Evolutionary conservation across 768 basidiomycete species (phyloP), one percentile per base, ranked within the genome.

Genomic region (Amanita polypyramis): DNA sequence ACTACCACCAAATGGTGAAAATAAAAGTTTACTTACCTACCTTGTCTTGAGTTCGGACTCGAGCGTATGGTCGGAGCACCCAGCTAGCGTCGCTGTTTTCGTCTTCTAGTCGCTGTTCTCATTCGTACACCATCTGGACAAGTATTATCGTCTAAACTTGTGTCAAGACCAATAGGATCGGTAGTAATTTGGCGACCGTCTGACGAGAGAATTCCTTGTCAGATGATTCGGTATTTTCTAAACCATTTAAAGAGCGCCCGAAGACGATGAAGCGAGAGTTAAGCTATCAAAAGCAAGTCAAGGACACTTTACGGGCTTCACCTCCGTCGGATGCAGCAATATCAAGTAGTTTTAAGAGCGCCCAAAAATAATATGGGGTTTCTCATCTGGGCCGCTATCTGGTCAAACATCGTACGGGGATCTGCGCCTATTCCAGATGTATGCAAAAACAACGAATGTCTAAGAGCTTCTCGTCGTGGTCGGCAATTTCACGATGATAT

Each of bases 231-330:
- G 33, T 33, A 33, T 54, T 41, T 5, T n/a, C 32, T 34, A 53
- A 15, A 30, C 51, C 49, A 20, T 51, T 48, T 36, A 51, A 46
- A 47, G 60, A 61, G 19, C 43, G 27, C 23, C 57, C 45, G 58
- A 60, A 39, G 43, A 54, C 4, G n/a, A n/a, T n/a, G n/a, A n/a
- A n/a, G n/a, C n/a, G n/a, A n/a, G n/a, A n/a, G n/a, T n/a, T n/a
- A n/a, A n/a, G n/a, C n/a, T n/a, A n/a, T n/a, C n/a, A n/a, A n/a
- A n/a, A n/a, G n/a, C n/a, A n/a, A n/a, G n/a, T n/a, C n/a, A n/a
- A n/a, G n/a, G n/a, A n/a, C n/a, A n/a, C n/a, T n/a, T n/a, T n/a
- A n/a, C n/a, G n/a, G n/a, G n/a, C n/a, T n/a, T n/a, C n/a, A n/a
- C n/a, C n/a, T n/a, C n/a, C n/a, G n/a, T n/a, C n/a, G n/a, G n/a